Conservation (phyloP, 495 filamentous ascomycete genomes). For the Aspergillus diversus region DNA sequence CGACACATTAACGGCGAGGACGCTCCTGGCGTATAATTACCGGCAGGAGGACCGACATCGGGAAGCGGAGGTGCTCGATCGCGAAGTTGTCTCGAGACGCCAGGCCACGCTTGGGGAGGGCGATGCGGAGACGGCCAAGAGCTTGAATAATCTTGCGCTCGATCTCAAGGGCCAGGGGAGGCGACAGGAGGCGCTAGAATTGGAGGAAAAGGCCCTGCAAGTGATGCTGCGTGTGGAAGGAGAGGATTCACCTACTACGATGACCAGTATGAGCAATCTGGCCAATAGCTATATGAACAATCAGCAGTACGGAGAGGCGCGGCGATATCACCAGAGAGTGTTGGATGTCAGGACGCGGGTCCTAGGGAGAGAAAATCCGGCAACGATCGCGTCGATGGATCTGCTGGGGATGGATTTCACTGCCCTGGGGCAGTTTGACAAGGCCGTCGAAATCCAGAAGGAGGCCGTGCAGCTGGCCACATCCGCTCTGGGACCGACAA, state of each 20-base stretch:
- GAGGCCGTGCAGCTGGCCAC: background rate
- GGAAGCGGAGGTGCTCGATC: conserved; percentile 5
- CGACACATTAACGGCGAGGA: conserved; percentile 1
- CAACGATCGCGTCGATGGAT: conserved; percentile 9
- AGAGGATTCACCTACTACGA: background rate
- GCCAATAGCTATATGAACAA: conserved; percentile 3
- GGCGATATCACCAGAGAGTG: background rate
- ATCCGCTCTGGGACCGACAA: background rate
- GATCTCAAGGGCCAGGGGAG: conserved; percentile 6
- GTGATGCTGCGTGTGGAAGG: background rate
- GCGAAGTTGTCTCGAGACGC: background rate
- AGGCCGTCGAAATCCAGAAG: background rate
- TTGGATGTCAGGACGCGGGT: background rate
- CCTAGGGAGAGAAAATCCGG: background rate
- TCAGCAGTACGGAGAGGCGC: conserved; percentile 2
- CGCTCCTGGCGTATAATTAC: background rate
- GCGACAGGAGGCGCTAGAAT: background rate
- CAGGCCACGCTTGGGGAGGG: background rate
- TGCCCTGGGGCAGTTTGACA: background rate
- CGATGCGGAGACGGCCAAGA: background rate
- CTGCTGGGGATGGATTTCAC: conserved; percentile 4
- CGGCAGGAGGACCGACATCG: background rate
- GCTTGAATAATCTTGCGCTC: conserved; percentile 7
- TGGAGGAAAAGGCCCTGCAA: conserved; percentile 1
- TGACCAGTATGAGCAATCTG: conserved; percentile 8